These are phyloP conservation scores for Aspergillus ustus DNA, from an alignment of 2,329 filamentous ascomycete species.

Conservation along the genomic window DNA sequence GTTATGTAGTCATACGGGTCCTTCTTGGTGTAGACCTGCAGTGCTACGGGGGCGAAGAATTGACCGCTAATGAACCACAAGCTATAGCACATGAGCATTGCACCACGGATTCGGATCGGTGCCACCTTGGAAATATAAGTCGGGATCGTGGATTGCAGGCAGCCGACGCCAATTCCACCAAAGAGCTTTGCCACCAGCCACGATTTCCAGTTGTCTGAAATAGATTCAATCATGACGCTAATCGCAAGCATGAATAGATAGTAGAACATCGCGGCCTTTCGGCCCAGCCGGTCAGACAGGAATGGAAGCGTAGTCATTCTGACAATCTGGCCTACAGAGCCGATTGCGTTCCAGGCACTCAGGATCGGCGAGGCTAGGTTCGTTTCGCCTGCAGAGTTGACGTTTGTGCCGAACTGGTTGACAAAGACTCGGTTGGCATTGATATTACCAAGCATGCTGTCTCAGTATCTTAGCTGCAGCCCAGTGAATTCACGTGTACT, in stretches of 20 bases:
- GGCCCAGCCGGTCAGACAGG: no score
- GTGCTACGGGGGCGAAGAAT: constrained; percentile 16
- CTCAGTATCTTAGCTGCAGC: no score
- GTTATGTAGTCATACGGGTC: neutral
- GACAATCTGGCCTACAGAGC: no score
- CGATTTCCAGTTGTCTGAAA: no score
- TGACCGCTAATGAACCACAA: constrained; percentile 16
- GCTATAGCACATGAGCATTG: constrained; percentile 17
- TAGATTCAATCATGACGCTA: no score
- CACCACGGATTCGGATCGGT: constrained; percentile 15
- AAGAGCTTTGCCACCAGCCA: constrained; percentile 9
- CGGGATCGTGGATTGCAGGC: constrained; percentile 12
- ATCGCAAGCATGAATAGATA: no score
- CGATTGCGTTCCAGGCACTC: no score
- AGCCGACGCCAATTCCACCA: constrained; percentile 12
- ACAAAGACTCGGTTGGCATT: constrained; percentile 20
- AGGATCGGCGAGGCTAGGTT: no score
- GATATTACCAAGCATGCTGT: constrained; percentile 15
- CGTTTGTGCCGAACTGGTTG: constrained; percentile 1
- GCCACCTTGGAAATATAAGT: constrained; percentile 16
- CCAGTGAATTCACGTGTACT: no score
- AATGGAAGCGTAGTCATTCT: no score
- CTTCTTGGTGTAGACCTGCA: constrained; percentile 12
- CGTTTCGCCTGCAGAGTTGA: no score
- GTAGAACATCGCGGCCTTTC: no score